phyloP scores from a whole-genome alignment of 1,284 basidiomycete species.

The Ganoderma multipileum region DNA sequence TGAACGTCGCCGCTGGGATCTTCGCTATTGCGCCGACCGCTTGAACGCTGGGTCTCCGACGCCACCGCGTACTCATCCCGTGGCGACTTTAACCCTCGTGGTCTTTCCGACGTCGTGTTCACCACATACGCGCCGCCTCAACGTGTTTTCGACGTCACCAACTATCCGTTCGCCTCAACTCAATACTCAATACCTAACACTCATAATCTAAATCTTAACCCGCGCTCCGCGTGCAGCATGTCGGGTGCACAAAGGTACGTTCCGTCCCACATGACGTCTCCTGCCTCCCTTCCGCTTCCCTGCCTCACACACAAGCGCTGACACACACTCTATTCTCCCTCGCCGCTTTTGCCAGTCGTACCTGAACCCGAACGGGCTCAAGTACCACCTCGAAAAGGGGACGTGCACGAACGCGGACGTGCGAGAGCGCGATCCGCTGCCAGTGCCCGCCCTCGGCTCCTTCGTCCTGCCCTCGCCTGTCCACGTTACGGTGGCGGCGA shows the following conservation, averaged over 20 bases:
- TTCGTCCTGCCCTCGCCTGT: not conserved
- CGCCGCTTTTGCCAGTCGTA: constrained; percentile 47
- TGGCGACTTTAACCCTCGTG: not conserved
- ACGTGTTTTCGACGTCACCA: not conserved
- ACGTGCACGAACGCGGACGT: constrained; percentile 49
- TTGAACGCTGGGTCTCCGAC: not conserved
- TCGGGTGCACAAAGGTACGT: constrained; percentile 42
- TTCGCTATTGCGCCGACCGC: not conserved
- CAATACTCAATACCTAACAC: not conserved
- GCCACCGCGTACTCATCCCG: not conserved
- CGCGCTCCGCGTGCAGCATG: constrained; percentile 30
- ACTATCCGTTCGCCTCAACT: not conserved
- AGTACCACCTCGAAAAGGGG: constrained; percentile 68
- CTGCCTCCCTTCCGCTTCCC: not conserved
- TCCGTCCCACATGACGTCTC: not conserved
- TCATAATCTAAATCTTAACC: not conserved
- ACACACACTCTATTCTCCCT: not conserved
- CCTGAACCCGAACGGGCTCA: constrained; percentile 68
- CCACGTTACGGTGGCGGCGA: not conserved
- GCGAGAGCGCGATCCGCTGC: constrained; percentile 17
- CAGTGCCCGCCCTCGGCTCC: not conserved
- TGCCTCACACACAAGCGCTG: not conserved
- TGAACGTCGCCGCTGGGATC: not conserved
- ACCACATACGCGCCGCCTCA: not conserved
- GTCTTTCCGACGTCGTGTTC: not conserved